A percentile compares a stretch with the other conserved stretches of the same genome.
These are phyloP conservation scores for Carnegiea gigantea DNA, from an alignment of 179 eudicot species.

Conservation along the genomic window DNA sequence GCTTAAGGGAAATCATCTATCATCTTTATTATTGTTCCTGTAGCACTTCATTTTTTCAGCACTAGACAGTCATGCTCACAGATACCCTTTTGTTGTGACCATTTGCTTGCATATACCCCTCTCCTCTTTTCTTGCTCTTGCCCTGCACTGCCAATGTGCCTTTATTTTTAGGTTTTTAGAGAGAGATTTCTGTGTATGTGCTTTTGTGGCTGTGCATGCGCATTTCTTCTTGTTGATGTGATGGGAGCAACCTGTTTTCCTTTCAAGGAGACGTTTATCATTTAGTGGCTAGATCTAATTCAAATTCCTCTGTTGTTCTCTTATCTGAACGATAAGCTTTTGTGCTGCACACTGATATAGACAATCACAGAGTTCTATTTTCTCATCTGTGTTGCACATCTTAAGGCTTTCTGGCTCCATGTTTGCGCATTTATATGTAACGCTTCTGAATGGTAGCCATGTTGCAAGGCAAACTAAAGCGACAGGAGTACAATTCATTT, in stretches of 20 bases:
- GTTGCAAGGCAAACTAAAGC: background rate
- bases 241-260: background rate
- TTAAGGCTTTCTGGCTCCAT: conserved; percentile 1
- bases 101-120: background rate
- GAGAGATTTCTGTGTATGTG: background rate
- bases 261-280: no score
- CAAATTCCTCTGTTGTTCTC: background rate
- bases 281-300: background rate
- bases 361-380: background rate
- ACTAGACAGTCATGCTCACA: background rate
- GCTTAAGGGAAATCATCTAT: background rate
- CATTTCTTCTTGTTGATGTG: background rate
- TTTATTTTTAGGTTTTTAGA: no score
- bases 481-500: background rate
- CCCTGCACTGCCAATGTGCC: background rate
- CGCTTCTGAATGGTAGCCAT: background rate
- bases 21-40: background rate
- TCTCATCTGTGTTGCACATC: conserved; percentile 3
- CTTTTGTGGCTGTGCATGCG: background rate
- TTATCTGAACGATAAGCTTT: background rate
- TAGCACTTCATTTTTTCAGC: background rate
- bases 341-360: background rate
- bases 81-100: background rate
- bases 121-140: background rate
- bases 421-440: background rate